A percentile compares a stretch with the other conserved stretches of the same genome.
Evolutionary conservation across 306 rosid species (phyloP).

Genomic region (Amphicarpaea edgeworthii): DNA sequence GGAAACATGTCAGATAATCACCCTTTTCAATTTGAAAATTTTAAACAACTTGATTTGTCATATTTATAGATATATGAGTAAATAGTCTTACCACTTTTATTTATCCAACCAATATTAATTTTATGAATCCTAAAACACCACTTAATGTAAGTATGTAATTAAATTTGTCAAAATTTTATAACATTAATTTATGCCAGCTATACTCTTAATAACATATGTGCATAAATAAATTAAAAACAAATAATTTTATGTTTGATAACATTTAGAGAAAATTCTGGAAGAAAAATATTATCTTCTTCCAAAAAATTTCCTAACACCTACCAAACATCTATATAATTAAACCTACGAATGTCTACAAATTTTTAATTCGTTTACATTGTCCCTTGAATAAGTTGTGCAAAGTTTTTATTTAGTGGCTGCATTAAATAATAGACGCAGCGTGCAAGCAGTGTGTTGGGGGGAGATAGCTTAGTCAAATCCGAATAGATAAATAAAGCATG

Average conservation of each 20-base stretch:
- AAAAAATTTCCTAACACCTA: background rate
- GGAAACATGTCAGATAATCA: too few species aligned
- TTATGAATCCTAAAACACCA: background rate
- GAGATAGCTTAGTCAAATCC: constrained; percentile 30
- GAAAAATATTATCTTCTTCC: background rate
- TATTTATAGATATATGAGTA: too few species aligned
- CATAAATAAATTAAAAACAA: background rate
- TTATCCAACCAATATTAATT: background rate
- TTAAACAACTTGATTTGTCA: too few species aligned
- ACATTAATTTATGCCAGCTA: background rate
- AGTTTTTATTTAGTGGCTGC: too few species aligned
- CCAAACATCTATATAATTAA: too few species aligned
- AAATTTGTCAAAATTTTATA: too few species aligned
- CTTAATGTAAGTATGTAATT: background rate
- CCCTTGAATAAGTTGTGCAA: too few species aligned
- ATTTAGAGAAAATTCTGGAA: background rate
- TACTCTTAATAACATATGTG: background rate
- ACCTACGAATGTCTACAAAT: too few species aligned
- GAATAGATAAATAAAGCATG: background rate
- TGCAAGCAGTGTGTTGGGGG: constrained; percentile 1
- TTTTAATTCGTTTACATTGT: too few species aligned
- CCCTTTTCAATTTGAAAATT: background rate
- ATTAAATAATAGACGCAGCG: too few species aligned
- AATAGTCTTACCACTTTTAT: background rate
- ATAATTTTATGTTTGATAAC: too few species aligned